A percentile compares a stretch with the other conserved stretches of the same genome.
phyloP scores from a whole-genome alignment of 352 stramenopile genomes.

The Phytophthora nicotianae region DNA sequence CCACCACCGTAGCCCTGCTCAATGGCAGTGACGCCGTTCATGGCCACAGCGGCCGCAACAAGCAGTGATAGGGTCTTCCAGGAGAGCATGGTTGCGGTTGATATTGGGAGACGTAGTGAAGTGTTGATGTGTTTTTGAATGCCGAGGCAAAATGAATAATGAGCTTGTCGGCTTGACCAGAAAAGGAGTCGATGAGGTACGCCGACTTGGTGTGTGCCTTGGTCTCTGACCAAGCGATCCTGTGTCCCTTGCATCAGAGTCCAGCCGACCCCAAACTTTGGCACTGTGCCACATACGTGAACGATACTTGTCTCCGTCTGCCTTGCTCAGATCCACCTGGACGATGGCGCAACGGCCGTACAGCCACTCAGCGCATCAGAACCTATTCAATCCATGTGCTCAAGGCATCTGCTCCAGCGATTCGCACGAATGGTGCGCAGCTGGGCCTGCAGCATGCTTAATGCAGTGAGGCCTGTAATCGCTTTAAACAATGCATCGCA shows the following conservation, averaged over 20 bases:
- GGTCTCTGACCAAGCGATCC: neutral
- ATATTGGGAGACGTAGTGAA: neutral
- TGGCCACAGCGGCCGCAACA: slow-evolving; percentile 28
- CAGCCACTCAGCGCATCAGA: slow-evolving; percentile 1
- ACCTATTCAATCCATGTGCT: slow-evolving; percentile 4
- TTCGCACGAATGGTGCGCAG: slow-evolving; percentile 10
- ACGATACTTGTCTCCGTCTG: slow-evolving; percentile 12
- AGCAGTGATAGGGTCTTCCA: slow-evolving; percentile 31
- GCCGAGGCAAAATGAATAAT: slow-evolving; percentile 32
- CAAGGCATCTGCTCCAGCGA: slow-evolving; percentile 10
- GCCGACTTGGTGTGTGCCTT: too few species aligned
- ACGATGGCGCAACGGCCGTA: slow-evolving; percentile 6
- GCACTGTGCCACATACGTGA: slow-evolving; percentile 16
- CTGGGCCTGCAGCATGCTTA: slow-evolving; percentile 5
- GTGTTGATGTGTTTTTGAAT: neutral
- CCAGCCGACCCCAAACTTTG: neutral
- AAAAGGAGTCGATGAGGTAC: slow-evolving; percentile 10
- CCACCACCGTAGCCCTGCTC: slow-evolving; percentile 34
- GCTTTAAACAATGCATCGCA: slow-evolving; percentile 1
- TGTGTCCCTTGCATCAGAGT: slow-evolving; percentile 19
- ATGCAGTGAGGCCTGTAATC: slow-evolving; percentile 1
- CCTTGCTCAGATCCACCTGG: slow-evolving; percentile 28
- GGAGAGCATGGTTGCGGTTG: slow-evolving; percentile 21
- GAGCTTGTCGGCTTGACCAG: slow-evolving; percentile 3
- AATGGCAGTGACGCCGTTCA: slow-evolving; percentile 26